Evolutionary conservation across 2,329 filamentous ascomycete species (phyloP).

Genomic region (Pezicula radicicola): DNA sequence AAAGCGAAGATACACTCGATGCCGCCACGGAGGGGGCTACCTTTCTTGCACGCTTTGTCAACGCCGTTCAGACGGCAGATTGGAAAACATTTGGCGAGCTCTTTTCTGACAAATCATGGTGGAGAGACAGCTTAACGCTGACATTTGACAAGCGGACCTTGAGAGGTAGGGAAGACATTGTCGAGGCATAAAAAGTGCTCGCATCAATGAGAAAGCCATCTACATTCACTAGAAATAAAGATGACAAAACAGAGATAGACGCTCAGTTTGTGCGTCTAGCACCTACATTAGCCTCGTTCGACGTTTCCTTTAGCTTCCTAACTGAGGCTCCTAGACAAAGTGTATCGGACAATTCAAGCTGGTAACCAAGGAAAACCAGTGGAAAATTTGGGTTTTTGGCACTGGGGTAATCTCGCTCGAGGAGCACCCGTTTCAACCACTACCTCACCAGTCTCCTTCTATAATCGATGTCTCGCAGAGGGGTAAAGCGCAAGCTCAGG

Average conservation of each 20-base stretch:
- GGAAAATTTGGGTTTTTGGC: not conserved
- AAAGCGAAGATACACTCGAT: not conserved
- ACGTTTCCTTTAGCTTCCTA: not conserved
- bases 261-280: not conserved
- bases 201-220: not conserved
- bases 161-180: not conserved
- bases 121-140: not conserved
- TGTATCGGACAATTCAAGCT: not conserved
- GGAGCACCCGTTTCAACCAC: not conserved
- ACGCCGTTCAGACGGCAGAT: not conserved
- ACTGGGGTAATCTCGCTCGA: not conserved
- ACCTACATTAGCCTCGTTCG: not conserved
- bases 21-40: not conserved
- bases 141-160: slow-evolving; percentile 2
- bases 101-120: slow-evolving; percentile 1
- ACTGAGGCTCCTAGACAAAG: not conserved
- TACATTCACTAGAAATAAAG: not conserved
- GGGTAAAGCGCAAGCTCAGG: not conserved
- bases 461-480: not conserved
- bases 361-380: not conserved
- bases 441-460: not conserved
- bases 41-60: not conserved
- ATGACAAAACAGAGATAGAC: not conserved
- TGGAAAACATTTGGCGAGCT: slow-evolving; percentile 1
- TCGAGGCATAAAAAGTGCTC: not conserved